Evolutionary conservation across 495 filamentous ascomycete species (phyloP).

Genomic region (Acidomyces sp.): DNA sequence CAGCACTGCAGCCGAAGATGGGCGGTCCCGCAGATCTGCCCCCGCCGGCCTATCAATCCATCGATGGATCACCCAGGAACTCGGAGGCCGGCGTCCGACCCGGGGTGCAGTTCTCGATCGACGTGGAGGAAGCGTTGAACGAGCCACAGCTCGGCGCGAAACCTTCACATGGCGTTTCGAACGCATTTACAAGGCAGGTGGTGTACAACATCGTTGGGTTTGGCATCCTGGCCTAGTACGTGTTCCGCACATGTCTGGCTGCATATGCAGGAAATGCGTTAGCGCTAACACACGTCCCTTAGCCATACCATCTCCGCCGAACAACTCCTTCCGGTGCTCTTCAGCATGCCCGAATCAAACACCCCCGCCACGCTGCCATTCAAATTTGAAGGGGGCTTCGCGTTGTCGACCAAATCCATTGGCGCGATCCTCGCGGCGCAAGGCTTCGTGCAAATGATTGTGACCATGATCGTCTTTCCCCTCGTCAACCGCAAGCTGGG

Average conservation of each 20-base stretch:
- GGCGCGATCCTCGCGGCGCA: constrained; percentile 80
- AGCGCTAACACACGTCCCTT: constrained; percentile 14
- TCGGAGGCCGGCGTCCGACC: constrained; percentile 8
- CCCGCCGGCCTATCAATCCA: constrained; percentile 21
- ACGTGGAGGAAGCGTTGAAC: constrained; percentile 34
- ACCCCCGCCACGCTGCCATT: constrained; percentile 54
- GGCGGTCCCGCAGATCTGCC: constrained; percentile 17
- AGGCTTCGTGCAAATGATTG: constrained; percentile 76
- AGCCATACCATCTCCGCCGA: constrained; percentile 90
- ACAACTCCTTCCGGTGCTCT: constrained; percentile 80
- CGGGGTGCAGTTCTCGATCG: not conserved
- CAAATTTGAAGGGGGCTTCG: constrained; percentile 79
- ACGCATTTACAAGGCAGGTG: constrained; percentile 67
- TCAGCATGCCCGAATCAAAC: constrained; percentile 57
- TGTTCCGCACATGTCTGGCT: constrained; percentile 22
- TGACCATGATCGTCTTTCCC: constrained; percentile 73
- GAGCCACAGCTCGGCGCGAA: constrained; percentile 26
- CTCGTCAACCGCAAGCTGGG: constrained; percentile 58
- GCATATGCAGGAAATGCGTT: constrained; percentile 2
- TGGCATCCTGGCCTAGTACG: constrained; percentile 91
- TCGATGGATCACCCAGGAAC: constrained; percentile 6
- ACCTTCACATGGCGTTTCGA: constrained; percentile 1
- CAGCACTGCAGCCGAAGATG: constrained; percentile 19
- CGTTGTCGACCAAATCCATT: constrained; percentile 64
- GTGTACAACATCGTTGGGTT: constrained; percentile 73